Evolutionary conservation across 169 alveolate genomes (phyloP), one percentile per base, ranked within the genome.

Genomic region (Eimeria falciformis): DNA sequence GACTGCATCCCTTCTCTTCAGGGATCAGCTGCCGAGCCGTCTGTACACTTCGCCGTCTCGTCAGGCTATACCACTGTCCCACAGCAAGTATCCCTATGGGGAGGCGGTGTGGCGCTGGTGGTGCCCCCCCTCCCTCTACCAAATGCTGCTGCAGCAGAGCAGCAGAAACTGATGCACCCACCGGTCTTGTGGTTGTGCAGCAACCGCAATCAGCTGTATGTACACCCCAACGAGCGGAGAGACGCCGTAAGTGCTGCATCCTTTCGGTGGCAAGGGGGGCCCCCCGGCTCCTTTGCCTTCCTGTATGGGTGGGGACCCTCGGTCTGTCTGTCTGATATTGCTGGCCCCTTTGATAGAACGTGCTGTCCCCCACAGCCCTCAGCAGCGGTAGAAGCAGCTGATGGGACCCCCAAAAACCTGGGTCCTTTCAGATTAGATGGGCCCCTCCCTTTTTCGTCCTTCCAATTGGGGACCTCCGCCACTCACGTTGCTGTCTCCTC

Each of bases 161-260:
- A 29, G 47, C 69, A 25, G 77, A 62, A 50, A 71, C 69, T n/a
- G 46, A 73, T 12, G 14, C 45, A 43, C 46, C 94, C 90, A 27
- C 94, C 69, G 29, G 47, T 83, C 5, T 62, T 91, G 43, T 91
- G 94, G 94, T 46, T 91, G 33, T 81, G 77, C 62, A 81, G 92
- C 50, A 78, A 33, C 33, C 66, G 94, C 9, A 91, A 91, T 29
- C 65, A 82, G 71, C 71, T 91, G 66, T 91, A 43, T 58, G 88
- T 91, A 23, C 94, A 91, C 62, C 94, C 94, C 29, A 91, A 69
- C 62, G 88, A 62, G 56, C 27, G 94, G 14, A 55, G 87, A 27
- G 94, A 91, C 71, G 53, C 56, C 47, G 6, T 79, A 21, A 45
- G 91, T 29, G 77, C 77, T n/a, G 88, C 87, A 7, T 43, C 92